Base-by-base conservation (phyloP, 176 grass and related monocot species). In the Echinochloa phyllopogon region DNA sequence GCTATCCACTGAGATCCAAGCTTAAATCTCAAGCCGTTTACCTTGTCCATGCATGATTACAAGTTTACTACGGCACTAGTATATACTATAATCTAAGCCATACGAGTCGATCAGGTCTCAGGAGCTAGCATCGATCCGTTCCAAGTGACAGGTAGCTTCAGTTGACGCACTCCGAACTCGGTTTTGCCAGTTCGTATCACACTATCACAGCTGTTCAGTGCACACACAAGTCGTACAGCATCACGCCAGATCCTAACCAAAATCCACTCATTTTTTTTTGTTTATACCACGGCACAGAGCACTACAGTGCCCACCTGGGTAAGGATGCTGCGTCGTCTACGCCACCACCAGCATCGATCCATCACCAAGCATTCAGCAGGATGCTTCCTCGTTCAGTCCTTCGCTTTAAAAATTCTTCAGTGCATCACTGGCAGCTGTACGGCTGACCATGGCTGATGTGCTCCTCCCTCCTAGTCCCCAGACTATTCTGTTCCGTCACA, bases 401-500 rank as follows among this genome's bases (percentile, higher is more conserved):
- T n/a, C 15, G 36, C 21, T 25, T 44, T 16, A 10, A 73, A 65
- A 36, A 49, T 24, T 61, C 70, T 5, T 21, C 14, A 21, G 5
- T 64, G 79, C 89, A 68, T 87, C 78, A 90, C 65, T 90, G 61
- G 68, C 84, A 80, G 78, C 66, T 79, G 84, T 90, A 87, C 68
- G 89, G 66, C 51, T 43, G 58, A 37, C 78, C 66, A 14, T 11
- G 33, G 57, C 48, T 72, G 47, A 76, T 33, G 27, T 69, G 36
- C 6, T 16, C 20, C 5, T 33, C 61, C n/a, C 6, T 16, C 20
- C 5, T 33, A 5, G 33, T 65, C 20, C 20, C 47, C 11, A n/a
- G 10, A 14, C 20, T 56, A 24, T 64, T 45, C 20, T 40, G 41
- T 14, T 14, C 42, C 20, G 7, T 65, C 59, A 37, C 8, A 16